These are phyloP conservation scores for Trametes elegans DNA, from an alignment of 768 basidiomycete genomes.

Conservation along the genomic window DNA sequence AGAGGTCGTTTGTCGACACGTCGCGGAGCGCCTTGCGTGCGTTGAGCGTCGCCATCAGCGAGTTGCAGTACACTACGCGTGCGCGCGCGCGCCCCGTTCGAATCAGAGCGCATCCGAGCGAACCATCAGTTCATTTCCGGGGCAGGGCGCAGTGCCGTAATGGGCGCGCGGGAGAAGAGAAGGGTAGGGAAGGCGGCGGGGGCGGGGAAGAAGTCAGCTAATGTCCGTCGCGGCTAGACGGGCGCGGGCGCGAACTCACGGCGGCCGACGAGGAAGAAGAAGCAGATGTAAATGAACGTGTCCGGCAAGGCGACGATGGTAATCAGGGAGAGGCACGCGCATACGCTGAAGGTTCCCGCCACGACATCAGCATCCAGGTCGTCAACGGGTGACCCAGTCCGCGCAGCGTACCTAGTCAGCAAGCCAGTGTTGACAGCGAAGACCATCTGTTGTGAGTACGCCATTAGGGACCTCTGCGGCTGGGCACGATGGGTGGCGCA, in stretches of 20 bases:
- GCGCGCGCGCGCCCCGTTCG: background rate
- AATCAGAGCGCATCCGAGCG: background rate
- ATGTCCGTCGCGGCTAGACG: too few relatives aligned
- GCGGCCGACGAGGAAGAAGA: conserved; percentile 55
- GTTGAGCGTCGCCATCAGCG: conserved; percentile 52
- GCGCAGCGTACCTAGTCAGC: conserved; percentile 31
- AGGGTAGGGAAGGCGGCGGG: background rate
- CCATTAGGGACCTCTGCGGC: background rate
- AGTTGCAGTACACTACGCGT: conserved; percentile 57
- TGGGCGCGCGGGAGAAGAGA: background rate
- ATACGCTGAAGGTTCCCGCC: conserved; percentile 24
- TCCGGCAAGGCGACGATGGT: conserved; percentile 46
- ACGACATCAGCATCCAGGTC: background rate
- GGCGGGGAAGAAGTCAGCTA: too few relatives aligned
- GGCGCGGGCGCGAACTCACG: too few relatives aligned
- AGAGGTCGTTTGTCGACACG: conserved; percentile 7
- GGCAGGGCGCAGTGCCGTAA: background rate
- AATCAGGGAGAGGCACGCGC: conserved; percentile 42
- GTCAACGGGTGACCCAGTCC: background rate
- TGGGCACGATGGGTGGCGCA: background rate
- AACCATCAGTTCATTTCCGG: background rate
- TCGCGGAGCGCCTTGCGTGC: conserved; percentile 31
- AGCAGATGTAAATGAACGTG: conserved; percentile 55
- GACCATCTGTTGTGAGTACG: conserved; percentile 29
- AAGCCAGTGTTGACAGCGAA: conserved; percentile 43